phyloP scores from a whole-genome alignment of 139 green algal species.

The Raphidocelis subcapitata region DNA sequence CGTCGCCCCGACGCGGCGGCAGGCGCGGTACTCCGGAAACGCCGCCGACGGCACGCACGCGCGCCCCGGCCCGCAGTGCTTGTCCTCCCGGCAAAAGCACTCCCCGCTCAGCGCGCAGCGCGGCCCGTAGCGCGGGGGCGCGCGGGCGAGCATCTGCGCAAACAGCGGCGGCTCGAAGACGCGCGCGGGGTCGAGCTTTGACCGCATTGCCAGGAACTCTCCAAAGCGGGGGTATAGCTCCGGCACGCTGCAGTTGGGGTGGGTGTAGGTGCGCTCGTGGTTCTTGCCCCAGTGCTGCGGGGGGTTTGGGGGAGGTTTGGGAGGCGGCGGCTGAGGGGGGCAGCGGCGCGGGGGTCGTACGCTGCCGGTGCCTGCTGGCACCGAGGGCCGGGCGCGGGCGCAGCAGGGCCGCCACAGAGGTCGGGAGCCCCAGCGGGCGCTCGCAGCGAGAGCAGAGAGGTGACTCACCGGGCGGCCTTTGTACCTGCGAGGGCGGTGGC shows the following conservation, averaged over 20 bases:
- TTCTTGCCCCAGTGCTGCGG: conserved; percentile 28
- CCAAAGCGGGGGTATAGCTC: conserved; percentile 10
- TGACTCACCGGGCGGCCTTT: too few relatives aligned
- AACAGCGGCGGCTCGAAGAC: conserved; percentile 27
- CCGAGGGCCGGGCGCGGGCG: too few relatives aligned
- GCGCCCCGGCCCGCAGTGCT: conserved; percentile 12
- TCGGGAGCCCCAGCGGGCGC: too few relatives aligned
- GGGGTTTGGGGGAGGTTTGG: background rate
- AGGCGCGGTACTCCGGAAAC: conserved; percentile 21
- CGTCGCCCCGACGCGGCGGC: background rate
- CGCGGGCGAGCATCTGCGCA: background rate
- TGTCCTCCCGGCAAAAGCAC: conserved; percentile 17
- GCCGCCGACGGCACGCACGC: conserved; percentile 12
- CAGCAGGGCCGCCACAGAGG: too few relatives aligned
- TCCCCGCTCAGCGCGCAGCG: conserved; percentile 10
- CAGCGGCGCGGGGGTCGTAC: too few relatives aligned
- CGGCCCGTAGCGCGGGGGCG: background rate
- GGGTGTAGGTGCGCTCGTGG: conserved; percentile 14
- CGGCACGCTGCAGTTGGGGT: conserved; percentile 13
- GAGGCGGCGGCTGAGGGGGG: too few relatives aligned
- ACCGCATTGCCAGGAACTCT: background rate
- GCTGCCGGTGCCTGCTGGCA: too few relatives aligned
- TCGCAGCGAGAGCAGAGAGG: too few relatives aligned
- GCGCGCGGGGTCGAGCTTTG: conserved; percentile 1
- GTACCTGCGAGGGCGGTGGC: too few relatives aligned